Evolutionary conservation across 208 protist genomes (phyloP).

Genomic region (Leishmania aethiopica): DNA sequence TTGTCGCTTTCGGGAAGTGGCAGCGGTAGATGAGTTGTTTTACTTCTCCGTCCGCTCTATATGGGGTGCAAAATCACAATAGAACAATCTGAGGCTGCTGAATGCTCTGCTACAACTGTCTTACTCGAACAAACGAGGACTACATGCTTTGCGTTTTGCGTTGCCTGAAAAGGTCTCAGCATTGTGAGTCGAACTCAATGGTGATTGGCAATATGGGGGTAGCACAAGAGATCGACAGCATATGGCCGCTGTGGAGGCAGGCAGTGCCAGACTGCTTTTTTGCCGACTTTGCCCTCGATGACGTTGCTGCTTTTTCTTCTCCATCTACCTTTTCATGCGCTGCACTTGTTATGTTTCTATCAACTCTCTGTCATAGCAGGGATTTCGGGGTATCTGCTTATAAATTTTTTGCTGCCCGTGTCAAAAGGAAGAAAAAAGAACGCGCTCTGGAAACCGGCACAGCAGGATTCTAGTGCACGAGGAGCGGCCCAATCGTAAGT

Average conservation of each 20-base stretch:
- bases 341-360: not conserved
- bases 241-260: not conserved
- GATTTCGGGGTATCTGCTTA: not conserved
- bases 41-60: not conserved
- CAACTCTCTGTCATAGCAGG: not conserved
- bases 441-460: not conserved
- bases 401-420: no score
- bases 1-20: not conserved
- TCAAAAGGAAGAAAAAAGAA: not conserved
- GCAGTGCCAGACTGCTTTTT: not conserved
- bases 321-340: not conserved
- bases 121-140: not conserved
- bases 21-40: not conserved
- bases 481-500: not conserved
- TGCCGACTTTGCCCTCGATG: not conserved
- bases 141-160: not conserved
- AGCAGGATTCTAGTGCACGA: not conserved
- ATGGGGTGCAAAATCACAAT: not conserved
- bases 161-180: not conserved
- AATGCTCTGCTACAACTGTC: not conserved
- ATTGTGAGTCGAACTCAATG: not conserved
- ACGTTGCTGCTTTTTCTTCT: not conserved
- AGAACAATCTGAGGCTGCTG: not conserved
- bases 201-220: not conserved
- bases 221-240: not conserved